phyloP scores from a whole-genome alignment of 2,329 filamentous ascomycete genomes.

The Colletotrichum brevisporum region DNA sequence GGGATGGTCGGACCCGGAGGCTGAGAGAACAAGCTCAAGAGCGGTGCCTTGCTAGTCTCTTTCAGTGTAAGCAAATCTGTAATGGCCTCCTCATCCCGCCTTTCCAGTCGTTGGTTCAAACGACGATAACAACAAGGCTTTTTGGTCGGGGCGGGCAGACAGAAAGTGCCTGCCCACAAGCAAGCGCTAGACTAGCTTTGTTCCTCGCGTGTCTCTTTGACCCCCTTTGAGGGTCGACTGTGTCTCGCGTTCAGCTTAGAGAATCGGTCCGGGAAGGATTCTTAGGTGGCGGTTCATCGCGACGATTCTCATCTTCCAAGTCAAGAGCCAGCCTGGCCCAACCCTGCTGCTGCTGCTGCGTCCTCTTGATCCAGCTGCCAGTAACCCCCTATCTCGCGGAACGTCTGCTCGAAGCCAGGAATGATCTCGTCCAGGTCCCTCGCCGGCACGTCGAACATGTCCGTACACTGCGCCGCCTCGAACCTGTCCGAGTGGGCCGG shows the following conservation, averaged over 20 bases:
- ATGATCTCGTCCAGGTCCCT: slow-evolving; percentile 25
- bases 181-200: slow-evolving; percentile 20
- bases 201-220: slow-evolving; percentile 17
- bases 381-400: slow-evolving; percentile 29
- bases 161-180: neutral
- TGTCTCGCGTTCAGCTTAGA: slow-evolving; percentile 1
- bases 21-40: slow-evolving; percentile 7
- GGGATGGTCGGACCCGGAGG: slow-evolving; percentile 11
- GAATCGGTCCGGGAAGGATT: slow-evolving; percentile 8
- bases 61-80: neutral
- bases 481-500: slow-evolving; percentile 10
- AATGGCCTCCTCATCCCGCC: neutral
- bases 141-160: neutral
- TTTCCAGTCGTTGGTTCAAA: neutral
- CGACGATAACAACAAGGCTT: neutral
- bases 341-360: neutral
- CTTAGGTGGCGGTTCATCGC: slow-evolving; percentile 8
- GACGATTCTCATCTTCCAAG: neutral
- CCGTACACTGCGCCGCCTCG: slow-evolving; percentile 28
- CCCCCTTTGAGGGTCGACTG: neutral
- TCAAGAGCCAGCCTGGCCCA: neutral
- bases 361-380: slow-evolving; percentile 35
- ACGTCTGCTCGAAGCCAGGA: slow-evolving; percentile 29
- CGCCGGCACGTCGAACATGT: slow-evolving; percentile 27
- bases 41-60: neutral